Evolutionary conservation across 352 stramenopile genomes (phyloP).

Genomic region (Phytophthora citrophthora): DNA sequence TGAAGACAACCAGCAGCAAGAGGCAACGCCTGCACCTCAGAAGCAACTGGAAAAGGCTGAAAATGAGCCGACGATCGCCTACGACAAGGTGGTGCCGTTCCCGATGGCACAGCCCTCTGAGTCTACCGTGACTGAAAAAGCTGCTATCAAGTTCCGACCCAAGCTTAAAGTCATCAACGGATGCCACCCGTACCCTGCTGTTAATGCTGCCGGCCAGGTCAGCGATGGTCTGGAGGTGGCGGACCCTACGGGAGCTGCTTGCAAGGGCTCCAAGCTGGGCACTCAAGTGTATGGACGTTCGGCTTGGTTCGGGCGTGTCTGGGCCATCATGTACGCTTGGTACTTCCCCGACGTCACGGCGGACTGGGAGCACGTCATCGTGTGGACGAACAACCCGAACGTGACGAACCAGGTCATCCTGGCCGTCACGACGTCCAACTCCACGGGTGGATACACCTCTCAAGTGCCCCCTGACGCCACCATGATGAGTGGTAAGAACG

Average conservation of each 20-base stretch:
- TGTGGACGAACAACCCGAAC: conserved; percentile 29
- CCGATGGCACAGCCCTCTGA: conserved; percentile 9
- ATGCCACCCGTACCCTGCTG: conserved; percentile 24
- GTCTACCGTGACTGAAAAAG: conserved; percentile 14
- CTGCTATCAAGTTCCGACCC: conserved; percentile 20
- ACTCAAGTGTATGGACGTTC: conserved; percentile 26
- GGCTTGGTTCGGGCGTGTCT: conserved; percentile 22
- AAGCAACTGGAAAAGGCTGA: neutral
- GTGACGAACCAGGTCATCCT: conserved; percentile 15
- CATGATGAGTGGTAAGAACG: conserved; percentile 12
- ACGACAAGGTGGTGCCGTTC: conserved; percentile 15
- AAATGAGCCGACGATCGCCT: conserved; percentile 8
- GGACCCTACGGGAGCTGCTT: conserved; percentile 4
- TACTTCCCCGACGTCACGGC: conserved; percentile 13
- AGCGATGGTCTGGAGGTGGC: conserved; percentile 11
- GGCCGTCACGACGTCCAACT: conserved; percentile 15
- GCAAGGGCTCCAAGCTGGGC: conserved; percentile 5
- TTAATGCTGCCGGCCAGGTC: conserved; percentile 21
- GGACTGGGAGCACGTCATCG: conserved; percentile 23
- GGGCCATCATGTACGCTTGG: conserved; percentile 27
- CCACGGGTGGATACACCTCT: neutral
- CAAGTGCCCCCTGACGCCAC: conserved; percentile 9
- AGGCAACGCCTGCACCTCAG: conserved; percentile 1
- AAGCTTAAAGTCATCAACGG: conserved; percentile 13
- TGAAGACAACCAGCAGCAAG: conserved; percentile 2